Evolutionary conservation across 2,329 filamentous ascomycete genomes (phyloP).

Genomic region (Fusarium torreyae): DNA sequence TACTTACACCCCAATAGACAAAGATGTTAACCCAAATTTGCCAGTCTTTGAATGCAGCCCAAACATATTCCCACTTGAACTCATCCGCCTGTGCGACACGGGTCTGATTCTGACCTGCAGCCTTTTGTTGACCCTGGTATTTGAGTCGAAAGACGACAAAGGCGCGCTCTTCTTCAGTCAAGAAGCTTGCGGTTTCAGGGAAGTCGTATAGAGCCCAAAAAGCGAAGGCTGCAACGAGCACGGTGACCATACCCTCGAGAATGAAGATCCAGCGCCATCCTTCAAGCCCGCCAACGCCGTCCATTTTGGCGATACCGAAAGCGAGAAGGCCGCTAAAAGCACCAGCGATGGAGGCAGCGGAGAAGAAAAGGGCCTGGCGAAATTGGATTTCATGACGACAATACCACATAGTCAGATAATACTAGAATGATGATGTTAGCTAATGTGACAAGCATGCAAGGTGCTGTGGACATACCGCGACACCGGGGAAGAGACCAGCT

Average conservation of each 20-base stretch:
- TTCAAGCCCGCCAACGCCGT: constrained; percentile 71
- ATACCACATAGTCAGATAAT: constrained; percentile 73
- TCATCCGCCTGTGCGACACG: constrained; percentile 77
- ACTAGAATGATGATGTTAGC: too few species aligned
- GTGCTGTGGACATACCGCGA: constrained; percentile 63
- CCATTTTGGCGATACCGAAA: constrained; percentile 78
- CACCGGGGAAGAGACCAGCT: constrained; percentile 76
- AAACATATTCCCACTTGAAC: constrained; percentile 82
- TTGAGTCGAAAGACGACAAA: constrained; percentile 80
- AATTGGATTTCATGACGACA: constrained; percentile 69
- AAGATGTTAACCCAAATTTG: constrained; percentile 78
- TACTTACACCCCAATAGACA: constrained; percentile 74
- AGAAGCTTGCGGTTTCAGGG: constrained; percentile 82
- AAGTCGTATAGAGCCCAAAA: constrained; percentile 86
- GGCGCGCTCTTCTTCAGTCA: constrained; percentile 78
- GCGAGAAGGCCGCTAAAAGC: constrained; percentile 82
- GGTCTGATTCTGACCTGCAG: constrained; percentile 26
- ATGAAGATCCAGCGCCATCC: constrained; percentile 79
- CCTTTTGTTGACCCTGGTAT: constrained; percentile 67
- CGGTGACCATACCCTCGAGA: constrained; percentile 78
- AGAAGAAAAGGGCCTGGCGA: constrained; percentile 82
- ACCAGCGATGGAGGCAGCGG: constrained; percentile 83
- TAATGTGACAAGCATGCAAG: too few species aligned
- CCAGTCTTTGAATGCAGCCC: constrained; percentile 82
- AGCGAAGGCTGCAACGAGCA: constrained; percentile 75